Percentiles rank a stretch among this genome's conserved stretches.
Conservation (phyloP, 2,329 filamentous ascomycete species). For the Colletotrichum lindemuthianum region DNA sequence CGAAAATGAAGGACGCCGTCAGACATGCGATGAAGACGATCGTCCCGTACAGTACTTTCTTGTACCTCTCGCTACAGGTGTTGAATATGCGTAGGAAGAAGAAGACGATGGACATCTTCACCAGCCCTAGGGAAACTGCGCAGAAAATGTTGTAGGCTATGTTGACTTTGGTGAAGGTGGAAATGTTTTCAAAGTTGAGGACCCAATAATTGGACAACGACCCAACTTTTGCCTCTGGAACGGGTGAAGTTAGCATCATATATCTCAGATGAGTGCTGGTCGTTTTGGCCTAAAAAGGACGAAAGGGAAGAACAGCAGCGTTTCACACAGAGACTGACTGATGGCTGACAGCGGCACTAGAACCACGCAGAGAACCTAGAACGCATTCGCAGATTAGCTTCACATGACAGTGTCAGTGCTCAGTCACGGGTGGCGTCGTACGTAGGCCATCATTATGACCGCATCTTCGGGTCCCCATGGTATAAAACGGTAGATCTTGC, state of each 20-base stretch:
- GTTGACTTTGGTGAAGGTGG: not conserved
- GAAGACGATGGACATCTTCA: not conserved
- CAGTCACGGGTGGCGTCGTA: not conserved
- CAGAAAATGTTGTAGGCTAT: conserved; percentile 11
- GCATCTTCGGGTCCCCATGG: not conserved
- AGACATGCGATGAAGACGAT: not conserved
- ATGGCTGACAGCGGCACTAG: conserved; percentile 1
- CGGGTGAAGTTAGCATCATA: not conserved
- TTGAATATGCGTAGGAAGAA: conserved; percentile 8
- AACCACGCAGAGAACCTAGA: not conserved
- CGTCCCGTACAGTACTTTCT: not conserved
- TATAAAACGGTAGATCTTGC: conserved; percentile 2
- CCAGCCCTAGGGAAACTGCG: not conserved
- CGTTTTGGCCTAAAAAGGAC: no score
- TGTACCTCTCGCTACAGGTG: not conserved
- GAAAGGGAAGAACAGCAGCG: not conserved
- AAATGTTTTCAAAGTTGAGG: not conserved
- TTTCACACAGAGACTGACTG: not conserved
- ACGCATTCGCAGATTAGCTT: not conserved
- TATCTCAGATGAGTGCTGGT: no score
- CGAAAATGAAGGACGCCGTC: not conserved
- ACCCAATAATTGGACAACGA: not conserved
- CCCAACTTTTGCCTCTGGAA: conserved; percentile 1
- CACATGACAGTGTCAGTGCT: not conserved
- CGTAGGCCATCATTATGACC: not conserved